These are phyloP conservation scores for Arabis alpina DNA, from an alignment of 345 rosid species.

Conservation along the genomic window DNA sequence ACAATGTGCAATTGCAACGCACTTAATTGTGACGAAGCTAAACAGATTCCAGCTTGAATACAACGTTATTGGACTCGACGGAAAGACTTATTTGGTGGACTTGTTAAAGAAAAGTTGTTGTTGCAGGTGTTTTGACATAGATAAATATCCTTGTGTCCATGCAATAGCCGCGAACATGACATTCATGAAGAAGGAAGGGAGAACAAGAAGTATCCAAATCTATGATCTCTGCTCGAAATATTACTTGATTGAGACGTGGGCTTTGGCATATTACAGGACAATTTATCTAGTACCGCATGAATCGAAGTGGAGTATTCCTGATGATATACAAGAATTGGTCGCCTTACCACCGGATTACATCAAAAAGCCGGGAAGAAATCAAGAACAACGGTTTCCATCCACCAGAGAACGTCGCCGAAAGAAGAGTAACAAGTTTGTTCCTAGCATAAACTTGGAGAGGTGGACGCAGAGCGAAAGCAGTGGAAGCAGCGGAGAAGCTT, in stretches of 20 bases:
- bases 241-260: neutral
- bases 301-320: neutral
- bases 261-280: neutral
- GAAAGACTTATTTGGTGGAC: neutral
- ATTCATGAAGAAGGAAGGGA: too few species aligned
- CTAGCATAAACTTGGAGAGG: too few species aligned
- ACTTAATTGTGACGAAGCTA: neutral
- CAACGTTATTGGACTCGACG: neutral
- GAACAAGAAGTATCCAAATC: neutral
- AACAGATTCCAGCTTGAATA: neutral
- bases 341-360: neutral
- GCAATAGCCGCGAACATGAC: neutral
- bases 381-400: too few species aligned
- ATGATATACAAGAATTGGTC: neutral
- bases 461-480: too few species aligned
- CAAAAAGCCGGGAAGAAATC: neutral
- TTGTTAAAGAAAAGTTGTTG: neutral
- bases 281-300: neutral
- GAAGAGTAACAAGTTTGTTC: too few species aligned
- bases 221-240: neutral
- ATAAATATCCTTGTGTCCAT: neutral
- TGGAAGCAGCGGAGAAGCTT: too few species aligned
- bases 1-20: neutral
- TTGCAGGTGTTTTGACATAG: neutral
- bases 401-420: too few species aligned